A percentile compares a stretch with the other conserved stretches of the same genome.
phyloP scores from a whole-genome alignment of 345 rosid species.

The Cardamine occulta region DNA sequence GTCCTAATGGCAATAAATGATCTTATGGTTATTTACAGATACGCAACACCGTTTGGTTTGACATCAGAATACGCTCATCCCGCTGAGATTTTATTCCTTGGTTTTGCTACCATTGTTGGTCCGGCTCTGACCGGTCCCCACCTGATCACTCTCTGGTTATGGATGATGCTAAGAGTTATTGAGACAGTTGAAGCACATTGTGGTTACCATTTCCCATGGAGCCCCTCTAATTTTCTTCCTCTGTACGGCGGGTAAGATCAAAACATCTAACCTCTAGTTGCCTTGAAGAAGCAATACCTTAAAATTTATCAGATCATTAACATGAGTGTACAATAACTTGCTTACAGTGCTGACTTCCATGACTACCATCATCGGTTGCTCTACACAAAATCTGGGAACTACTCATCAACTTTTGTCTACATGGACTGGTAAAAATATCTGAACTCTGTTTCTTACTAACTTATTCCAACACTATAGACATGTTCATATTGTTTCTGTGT shows the following conservation, averaged over 20 bases:
- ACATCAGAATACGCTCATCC: conserved; percentile 99
- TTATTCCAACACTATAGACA: neutral
- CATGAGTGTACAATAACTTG: neutral
- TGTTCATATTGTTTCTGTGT: neutral
- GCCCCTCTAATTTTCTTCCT: conserved; percentile 88
- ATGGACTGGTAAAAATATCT: conserved; percentile 89
- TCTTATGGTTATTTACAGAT: conserved; percentile 50
- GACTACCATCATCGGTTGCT: conserved; percentile 97
- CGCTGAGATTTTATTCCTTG: conserved; percentile 90
- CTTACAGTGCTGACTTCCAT: conserved; percentile 92
- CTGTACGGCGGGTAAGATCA: conserved; percentile 90
- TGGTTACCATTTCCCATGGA: conserved; percentile 99
- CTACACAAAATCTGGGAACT: conserved; percentile 96
- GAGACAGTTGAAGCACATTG: conserved; percentile 99
- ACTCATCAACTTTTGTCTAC: conserved; percentile 88
- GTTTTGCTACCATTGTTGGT: conserved; percentile 93
- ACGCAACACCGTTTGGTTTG: conserved; percentile 97
- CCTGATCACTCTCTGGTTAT: conserved; percentile 86
- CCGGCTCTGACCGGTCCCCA: conserved; percentile 98
- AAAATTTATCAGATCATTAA: neutral
- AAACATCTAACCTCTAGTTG: neutral
- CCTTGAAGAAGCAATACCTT: neutral
- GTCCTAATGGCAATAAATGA: neutral
- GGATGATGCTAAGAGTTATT: conserved; percentile 90
- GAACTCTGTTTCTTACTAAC: conserved; percentile 1